A percentile compares a stretch with the other conserved stretches of the same genome.
Conservation (phyloP, 2,329 filamentous ascomycete genomes). For the Penicillium sp. region DNA sequence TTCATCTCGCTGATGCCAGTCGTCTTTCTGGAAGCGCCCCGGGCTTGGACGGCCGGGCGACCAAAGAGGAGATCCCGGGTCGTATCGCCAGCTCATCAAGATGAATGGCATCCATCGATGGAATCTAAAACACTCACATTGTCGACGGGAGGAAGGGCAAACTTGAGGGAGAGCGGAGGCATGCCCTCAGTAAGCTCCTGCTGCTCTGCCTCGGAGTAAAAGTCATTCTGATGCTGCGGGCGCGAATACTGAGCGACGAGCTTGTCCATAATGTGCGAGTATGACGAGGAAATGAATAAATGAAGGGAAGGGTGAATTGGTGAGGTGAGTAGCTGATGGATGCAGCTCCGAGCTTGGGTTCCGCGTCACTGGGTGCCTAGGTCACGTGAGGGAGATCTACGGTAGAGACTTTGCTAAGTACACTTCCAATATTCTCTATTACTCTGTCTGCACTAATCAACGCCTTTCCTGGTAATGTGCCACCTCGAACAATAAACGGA, state of each 20-base stretch:
- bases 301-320: constrained; percentile 1
- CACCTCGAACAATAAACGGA: constrained; percentile 4
- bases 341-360: constrained; percentile 28
- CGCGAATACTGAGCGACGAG: constrained; percentile 89
- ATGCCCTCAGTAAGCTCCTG: constrained; percentile 66
- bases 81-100: constrained; percentile 2
- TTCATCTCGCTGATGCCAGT: background rate
- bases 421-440: constrained; percentile 4
- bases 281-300: background rate
- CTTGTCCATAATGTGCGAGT: constrained; percentile 65
- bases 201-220: constrained; percentile 65
- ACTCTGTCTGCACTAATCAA: background rate
- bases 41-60: background rate
- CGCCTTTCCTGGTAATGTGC: background rate
- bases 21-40: constrained; percentile 3
- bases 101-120: background rate
- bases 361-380: constrained; percentile 37
- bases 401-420: background rate
- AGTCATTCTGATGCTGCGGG: constrained; percentile 68
- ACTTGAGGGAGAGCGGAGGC: constrained; percentile 80
- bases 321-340: constrained; percentile 15
- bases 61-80: background rate
- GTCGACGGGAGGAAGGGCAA: constrained; percentile 87
- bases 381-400: constrained; percentile 23
- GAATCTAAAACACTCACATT: constrained; percentile 57